These are phyloP conservation scores for Cordyceps cateniannulata DNA, from an alignment of 2,329 filamentous ascomycete species.

Conservation along the genomic window DNA sequence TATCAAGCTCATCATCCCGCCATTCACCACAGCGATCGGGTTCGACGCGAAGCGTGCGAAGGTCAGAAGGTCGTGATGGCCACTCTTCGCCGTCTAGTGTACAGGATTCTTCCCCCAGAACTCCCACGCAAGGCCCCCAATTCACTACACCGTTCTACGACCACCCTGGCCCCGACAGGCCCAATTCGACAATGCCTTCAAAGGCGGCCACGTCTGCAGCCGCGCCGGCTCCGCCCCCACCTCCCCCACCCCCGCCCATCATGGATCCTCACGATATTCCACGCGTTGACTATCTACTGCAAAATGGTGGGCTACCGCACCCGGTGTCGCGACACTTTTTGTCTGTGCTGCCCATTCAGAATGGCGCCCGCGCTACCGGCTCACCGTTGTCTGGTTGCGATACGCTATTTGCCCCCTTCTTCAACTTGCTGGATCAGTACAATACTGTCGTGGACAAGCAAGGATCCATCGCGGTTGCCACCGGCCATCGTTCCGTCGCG, in stretches of 20 bases:
- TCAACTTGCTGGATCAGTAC: conserved; percentile 80
- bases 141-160: conserved; percentile 42
- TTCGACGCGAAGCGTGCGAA: conserved; percentile 29
- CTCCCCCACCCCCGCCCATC: conserved; percentile 59
- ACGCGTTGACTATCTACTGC: conserved; percentile 84
- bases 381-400: conserved; percentile 61
- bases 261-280: conserved; percentile 66
- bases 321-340: conserved; percentile 69
- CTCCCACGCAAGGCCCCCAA: conserved; percentile 49
- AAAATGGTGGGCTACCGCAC: conserved; percentile 74
- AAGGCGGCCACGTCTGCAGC: conserved; percentile 35
- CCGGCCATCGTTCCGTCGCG: conserved; percentile 91
- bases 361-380: conserved; percentile 53
- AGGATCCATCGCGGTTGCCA: conserved; percentile 89
- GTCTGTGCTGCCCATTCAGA: conserved; percentile 52
- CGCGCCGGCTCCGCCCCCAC: conserved; percentile 32
- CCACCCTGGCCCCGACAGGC: conserved; percentile 34
- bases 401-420: conserved; percentile 75
- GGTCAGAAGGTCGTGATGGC: conserved; percentile 35
- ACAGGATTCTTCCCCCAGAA: conserved; percentile 54
- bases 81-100: conserved; percentile 40
- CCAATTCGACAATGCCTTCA: conserved; percentile 23
- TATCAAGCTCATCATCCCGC: conserved; percentile 29
- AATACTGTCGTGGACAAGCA: conserved; percentile 72
- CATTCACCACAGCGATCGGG: conserved; percentile 30